These are phyloP conservation scores for Beauveria rudraprayagi DNA, from an alignment of 2,329 filamentous ascomycete species.

Conservation along the genomic window DNA sequence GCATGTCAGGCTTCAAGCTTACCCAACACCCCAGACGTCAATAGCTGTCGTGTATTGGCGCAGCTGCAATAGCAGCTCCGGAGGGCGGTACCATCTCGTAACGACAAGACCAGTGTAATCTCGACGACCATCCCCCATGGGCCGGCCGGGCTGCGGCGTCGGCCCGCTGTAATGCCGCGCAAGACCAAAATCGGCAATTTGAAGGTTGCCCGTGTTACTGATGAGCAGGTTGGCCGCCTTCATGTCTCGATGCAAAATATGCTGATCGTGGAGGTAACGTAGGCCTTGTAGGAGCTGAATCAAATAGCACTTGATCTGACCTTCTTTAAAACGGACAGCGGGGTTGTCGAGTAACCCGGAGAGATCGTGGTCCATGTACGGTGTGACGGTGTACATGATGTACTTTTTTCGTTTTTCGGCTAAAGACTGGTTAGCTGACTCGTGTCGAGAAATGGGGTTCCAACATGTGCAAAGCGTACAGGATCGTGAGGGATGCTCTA, in stretches of 20 bases:
- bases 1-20: slow-evolving; percentile 25
- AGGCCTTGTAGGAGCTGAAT: slow-evolving; percentile 85
- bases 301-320: slow-evolving; percentile 98
- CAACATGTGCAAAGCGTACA: slow-evolving; percentile 31
- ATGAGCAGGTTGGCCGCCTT: slow-evolving; percentile 97
- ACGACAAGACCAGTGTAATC: slow-evolving; percentile 97
- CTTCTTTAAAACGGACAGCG: slow-evolving; percentile 73
- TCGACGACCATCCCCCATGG: slow-evolving; percentile 74
- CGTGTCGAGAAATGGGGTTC: background rate
- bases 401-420: slow-evolving; percentile 72
- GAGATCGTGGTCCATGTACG: slow-evolving; percentile 99
- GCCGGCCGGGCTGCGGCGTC: slow-evolving; percentile 65
- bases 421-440: slow-evolving; percentile 21
- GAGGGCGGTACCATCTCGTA: slow-evolving; percentile 93
- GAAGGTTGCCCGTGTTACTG: slow-evolving; percentile 84
- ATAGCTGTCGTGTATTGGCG: slow-evolving; percentile 94
- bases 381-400: slow-evolving; percentile 97
- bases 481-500: slow-evolving; percentile 63
- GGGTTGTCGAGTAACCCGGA: slow-evolving; percentile 95
- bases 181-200: slow-evolving; percentile 95
- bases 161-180: slow-evolving; percentile 87
- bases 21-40: slow-evolving; percentile 97
- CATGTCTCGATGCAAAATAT: slow-evolving; percentile 95
- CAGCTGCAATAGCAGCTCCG: slow-evolving; percentile 81
- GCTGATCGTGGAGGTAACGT: slow-evolving; percentile 78